A percentile compares a stretch with the other conserved stretches of the same genome.
These are phyloP conservation scores for Leptographium radiaticola DNA, from an alignment of 2,329 filamentous ascomycete genomes.

Conservation along the genomic window DNA sequence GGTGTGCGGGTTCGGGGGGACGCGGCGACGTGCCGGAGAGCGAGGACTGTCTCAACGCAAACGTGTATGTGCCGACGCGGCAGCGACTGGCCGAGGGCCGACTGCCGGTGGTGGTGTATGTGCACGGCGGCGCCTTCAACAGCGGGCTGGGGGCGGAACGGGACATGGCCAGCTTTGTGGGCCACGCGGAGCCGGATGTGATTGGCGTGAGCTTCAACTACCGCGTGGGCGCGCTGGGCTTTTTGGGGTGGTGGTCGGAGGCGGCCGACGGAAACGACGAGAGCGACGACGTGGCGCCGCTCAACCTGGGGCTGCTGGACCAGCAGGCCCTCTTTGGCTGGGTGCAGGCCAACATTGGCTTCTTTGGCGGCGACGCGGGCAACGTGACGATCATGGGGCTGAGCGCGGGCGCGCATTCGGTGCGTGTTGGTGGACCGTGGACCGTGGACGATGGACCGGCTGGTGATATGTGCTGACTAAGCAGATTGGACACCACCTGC, in stretches of 20 bases:
- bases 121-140: slow-evolving; percentile 53
- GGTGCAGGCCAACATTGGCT: slow-evolving; percentile 45
- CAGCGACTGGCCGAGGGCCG: neutral
- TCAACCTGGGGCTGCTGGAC: slow-evolving; percentile 54
- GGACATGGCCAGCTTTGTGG: slow-evolving; percentile 48
- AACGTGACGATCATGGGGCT: slow-evolving; percentile 49
- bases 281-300: slow-evolving; percentile 23
- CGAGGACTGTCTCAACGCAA: slow-evolving; percentile 41
- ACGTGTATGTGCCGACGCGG: slow-evolving; percentile 22
- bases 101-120: slow-evolving; percentile 42
- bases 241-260: slow-evolving; percentile 32
- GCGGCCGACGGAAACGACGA: neutral
- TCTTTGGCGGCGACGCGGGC: slow-evolving; percentile 45
- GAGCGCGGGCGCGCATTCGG: slow-evolving; percentile 50
- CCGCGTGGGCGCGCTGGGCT: slow-evolving; percentile 55
- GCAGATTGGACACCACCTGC: slow-evolving; percentile 55
- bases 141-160: slow-evolving; percentile 38
- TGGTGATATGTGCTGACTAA: neutral
- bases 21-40: slow-evolving; percentile 19
- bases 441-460: neutral
- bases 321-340: slow-evolving; percentile 46
- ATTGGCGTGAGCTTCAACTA: slow-evolving; percentile 50
- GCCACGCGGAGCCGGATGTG: slow-evolving; percentile 37
- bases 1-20: slow-evolving; percentile 13
- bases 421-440: slow-evolving; percentile 16